Percentiles rank a stretch among this genome's conserved stretches.
Conservation (phyloP, 163 green algal genomes). For the Chlorella variabilis region DNA sequence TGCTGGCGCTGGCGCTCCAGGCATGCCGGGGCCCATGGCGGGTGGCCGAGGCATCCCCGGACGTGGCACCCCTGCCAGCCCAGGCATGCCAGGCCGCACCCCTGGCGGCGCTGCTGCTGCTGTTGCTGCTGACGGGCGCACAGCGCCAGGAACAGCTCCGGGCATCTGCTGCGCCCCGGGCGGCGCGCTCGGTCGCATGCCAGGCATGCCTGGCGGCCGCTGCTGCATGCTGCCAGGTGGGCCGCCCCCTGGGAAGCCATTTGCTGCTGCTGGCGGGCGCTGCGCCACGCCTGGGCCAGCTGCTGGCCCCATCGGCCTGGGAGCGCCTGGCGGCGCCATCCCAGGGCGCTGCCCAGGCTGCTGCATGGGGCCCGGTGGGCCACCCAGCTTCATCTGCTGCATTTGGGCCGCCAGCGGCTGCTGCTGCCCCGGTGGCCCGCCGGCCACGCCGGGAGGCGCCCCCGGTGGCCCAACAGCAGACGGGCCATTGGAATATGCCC, state of each 20-base stretch:
- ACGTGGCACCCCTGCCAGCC: background rate
- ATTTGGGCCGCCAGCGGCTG: conserved; percentile 20
- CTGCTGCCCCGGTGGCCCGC: no score
- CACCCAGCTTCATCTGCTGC: conserved; percentile 45
- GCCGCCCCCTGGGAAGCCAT: background rate
- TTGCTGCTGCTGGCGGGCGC: background rate
- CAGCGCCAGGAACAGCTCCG: background rate
- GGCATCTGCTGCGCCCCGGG: background rate
- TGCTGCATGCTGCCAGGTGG: background rate
- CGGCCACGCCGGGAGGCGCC: background rate
- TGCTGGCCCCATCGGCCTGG: background rate
- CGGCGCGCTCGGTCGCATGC: background rate
- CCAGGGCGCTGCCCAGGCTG: background rate
- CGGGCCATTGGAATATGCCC: background rate
- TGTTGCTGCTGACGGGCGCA: background rate
- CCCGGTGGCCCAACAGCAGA: background rate
- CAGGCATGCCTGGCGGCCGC: conserved; percentile 5
- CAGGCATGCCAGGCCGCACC: background rate
- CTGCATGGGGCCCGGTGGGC: background rate
- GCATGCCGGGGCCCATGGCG: no score
- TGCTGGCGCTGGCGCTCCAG: conserved; percentile 1
- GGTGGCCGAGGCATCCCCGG: no score
- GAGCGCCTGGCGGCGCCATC: background rate
- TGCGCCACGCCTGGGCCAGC: background rate
- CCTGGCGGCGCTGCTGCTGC: background rate